phyloP scores from a whole-genome alignment of 1,284 basidiomycete genomes.

The Violaceomyces palustris region DNA sequence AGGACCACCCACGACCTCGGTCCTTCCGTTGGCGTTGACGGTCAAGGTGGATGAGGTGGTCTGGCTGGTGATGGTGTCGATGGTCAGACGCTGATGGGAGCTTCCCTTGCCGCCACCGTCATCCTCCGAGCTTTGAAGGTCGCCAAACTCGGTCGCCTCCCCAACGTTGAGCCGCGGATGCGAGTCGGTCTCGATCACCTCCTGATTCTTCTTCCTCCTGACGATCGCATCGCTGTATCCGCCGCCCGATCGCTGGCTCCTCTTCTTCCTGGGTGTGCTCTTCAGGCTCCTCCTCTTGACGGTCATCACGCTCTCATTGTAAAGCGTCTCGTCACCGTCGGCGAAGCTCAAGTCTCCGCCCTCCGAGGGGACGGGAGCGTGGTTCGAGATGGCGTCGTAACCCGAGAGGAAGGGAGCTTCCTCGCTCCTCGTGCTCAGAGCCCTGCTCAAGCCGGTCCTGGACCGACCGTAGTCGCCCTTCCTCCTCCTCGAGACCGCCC shows the following conservation, averaged over 20 bases:
- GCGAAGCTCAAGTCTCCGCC: constrained; percentile 28
- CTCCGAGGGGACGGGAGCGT: constrained; percentile 38
- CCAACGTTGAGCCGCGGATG: not conserved
- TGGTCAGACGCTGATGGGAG: constrained; percentile 6
- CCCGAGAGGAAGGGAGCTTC: constrained; percentile 43
- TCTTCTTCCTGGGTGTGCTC: constrained; percentile 16
- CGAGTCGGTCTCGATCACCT: constrained; percentile 2
- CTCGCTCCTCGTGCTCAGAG: constrained; percentile 20
- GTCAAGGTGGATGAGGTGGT: too few relatives aligned
- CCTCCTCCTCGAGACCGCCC: constrained; percentile 1
- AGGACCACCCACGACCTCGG: too few relatives aligned
- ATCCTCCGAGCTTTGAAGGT: not conserved
- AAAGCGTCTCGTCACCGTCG: constrained; percentile 32
- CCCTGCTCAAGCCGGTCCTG: constrained; percentile 12
- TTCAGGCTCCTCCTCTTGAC: constrained; percentile 4
- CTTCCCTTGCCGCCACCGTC: not conserved
- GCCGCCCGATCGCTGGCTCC: too few relatives aligned
- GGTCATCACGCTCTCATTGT: constrained; percentile 12
- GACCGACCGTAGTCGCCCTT: constrained; percentile 4
- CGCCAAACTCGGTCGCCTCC: constrained; percentile 2
- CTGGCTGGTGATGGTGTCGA: too few relatives aligned
- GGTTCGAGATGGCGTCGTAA: constrained; percentile 33
- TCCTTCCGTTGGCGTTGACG: too few relatives aligned
- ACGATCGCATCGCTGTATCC: constrained; percentile 16
- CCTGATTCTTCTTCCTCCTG: constrained; percentile 3